Evolutionary conservation across 495 filamentous ascomycete species (phyloP), one percentile per base, ranked within the genome.

Genomic region (Penicillium waksmanii): DNA sequence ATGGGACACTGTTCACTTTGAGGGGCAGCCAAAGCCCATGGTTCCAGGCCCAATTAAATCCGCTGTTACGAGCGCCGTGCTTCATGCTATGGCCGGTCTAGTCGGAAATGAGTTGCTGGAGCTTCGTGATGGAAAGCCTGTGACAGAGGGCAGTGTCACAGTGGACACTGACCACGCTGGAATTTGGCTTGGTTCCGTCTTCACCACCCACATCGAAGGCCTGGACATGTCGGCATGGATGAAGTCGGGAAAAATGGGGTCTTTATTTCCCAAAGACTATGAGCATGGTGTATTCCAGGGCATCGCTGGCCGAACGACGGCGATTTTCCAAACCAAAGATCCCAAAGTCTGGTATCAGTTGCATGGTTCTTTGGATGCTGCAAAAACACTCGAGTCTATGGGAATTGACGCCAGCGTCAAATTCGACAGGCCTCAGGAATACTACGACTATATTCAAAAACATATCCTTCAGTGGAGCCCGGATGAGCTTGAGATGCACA

Each of bases 401-500:
- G 69, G 69, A 0, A 68, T 71, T 23, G 61, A 70, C 38, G 31
- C 57, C 6, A 49, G 64, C 44, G 57, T 70, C 11, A 25, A n/a
- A 1, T 58, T 53, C 17, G 40, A 54, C 8, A 55, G 23, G 0
- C 34, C 25, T 0, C 5, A 36, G 18, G 55, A 49, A 2, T 48
- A 44, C 15, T 62, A 62, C 23, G 51, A 55, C 19, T 68, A 69
- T 52, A 70, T 75, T 6, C 56, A 57, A 5, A 21, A 62, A 7
- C 68, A 72, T 56, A 54, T 75, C 5, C 44, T 47, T 9, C 53
- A 64, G 12, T 75, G 65, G 65, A 70, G 60, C 19, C 21, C 72
- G 0, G 70, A 75, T 57, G 72, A 75, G 44, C 64, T 75, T 15
- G 72, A 75, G 51, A 72, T 73, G 70, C 66, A 65, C 18, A 75